Percentiles rank a stretch among this genome's conserved stretches.
phyloP scores from a whole-genome alignment of 1,284 basidiomycete genomes.

The Rhodotorula sp. region DNA sequence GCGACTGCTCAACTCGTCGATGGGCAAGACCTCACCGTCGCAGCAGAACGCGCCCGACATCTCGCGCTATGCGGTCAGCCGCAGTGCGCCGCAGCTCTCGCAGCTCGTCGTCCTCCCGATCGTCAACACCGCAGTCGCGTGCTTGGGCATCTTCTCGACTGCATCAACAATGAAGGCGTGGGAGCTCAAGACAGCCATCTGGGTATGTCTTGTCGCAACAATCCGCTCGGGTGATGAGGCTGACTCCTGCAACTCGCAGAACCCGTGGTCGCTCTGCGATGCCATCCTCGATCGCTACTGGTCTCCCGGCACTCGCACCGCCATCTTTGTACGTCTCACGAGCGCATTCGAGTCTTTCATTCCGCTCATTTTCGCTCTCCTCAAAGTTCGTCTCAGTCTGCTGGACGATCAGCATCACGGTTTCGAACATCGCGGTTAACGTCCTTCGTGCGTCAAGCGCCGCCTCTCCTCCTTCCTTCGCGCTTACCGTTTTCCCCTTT shows the following conservation, averaged over 20 bases:
- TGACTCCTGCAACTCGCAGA: conserved; percentile 46
- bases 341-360: no score
- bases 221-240: neutral
- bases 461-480: no score
- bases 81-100: conserved; percentile 31
- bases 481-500: no score
- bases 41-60: conserved; percentile 41
- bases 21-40: conserved; percentile 37
- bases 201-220: neutral
- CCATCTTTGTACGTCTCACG: neutral
- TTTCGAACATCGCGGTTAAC: conserved; percentile 50
- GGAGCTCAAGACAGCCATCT: neutral
- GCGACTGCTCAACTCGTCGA: conserved; percentile 32
- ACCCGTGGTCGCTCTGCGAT: conserved; percentile 48
- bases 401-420: conserved; percentile 47
- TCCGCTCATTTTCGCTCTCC: no score
- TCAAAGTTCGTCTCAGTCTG: conserved; percentile 27
- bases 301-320: no score
- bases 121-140: conserved; percentile 48
- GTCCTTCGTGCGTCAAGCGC: conserved; percentile 45
- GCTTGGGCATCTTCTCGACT: conserved; percentile 49
- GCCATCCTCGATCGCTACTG: conserved; percentile 41
- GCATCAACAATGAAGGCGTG: neutral
- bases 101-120: conserved; percentile 45
- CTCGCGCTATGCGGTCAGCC: conserved; percentile 29